Percentiles rank a stretch among this genome's conserved stretches.
phyloP scores from a whole-genome alignment of 768 basidiomycete species.

The Holtermanniella nyarrowii region DNA sequence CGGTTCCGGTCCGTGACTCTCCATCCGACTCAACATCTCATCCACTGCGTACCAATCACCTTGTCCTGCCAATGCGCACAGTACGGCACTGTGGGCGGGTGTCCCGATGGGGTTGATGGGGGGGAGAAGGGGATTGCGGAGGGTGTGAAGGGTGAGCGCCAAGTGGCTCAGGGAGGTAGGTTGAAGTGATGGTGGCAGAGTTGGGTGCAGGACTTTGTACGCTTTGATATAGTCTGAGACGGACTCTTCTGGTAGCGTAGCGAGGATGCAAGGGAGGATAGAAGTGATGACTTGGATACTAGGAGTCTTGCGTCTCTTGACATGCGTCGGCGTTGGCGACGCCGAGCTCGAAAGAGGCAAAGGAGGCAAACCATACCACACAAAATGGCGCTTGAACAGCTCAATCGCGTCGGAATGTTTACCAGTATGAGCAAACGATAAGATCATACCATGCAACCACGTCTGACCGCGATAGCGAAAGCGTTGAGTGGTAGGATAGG shows the following conservation, averaged over 20 bases:
- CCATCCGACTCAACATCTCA: slow-evolving; percentile 11
- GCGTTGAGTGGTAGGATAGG: not conserved
- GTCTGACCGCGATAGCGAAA: not conserved
- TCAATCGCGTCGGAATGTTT: slow-evolving; percentile 5
- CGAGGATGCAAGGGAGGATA: slow-evolving; percentile 12
- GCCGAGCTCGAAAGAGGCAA: not conserved
- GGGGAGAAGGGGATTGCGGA: slow-evolving; percentile 2
- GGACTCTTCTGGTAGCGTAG: not conserved
- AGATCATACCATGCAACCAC: slow-evolving; percentile 13
- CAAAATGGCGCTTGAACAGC: slow-evolving; percentile 6
- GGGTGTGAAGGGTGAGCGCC: slow-evolving; percentile 6
- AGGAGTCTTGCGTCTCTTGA: not conserved
- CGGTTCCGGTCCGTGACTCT: slow-evolving; percentile 2
- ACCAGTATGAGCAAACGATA: slow-evolving; percentile 6
- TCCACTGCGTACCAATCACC: slow-evolving; percentile 2
- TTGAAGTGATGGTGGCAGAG: slow-evolving; percentile 7
- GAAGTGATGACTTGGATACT: slow-evolving; percentile 8
- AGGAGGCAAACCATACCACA: slow-evolving; percentile 12
- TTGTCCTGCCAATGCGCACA: slow-evolving; percentile 9
- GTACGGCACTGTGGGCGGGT: slow-evolving; percentile 4
- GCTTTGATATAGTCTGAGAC: not conserved
- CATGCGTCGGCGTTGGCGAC: not conserved
- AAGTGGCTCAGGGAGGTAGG: slow-evolving; percentile 7
- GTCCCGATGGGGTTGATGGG: slow-evolving; percentile 5
- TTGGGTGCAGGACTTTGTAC: not conserved